Evolutionary conservation across 768 basidiomycete species (phyloP).

Genomic region (Cantharellus cinnabarinus): DNA sequence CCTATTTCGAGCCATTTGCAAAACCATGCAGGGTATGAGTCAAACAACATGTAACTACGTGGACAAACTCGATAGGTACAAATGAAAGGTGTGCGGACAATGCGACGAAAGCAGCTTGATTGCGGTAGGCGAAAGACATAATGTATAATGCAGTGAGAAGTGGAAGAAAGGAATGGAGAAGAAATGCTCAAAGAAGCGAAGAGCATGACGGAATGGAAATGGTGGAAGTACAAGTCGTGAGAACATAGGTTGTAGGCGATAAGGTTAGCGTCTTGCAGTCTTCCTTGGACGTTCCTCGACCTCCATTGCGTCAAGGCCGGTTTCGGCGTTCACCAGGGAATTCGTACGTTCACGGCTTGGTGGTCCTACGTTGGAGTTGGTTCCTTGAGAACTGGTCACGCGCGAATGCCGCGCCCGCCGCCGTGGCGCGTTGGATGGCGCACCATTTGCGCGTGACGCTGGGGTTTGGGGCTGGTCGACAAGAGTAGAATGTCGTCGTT

Average conservation of each 20-base stretch:
- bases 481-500: not conserved
- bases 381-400: not conserved
- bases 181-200: not conserved
- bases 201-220: not conserved
- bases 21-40: too few species aligned
- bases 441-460: not conserved
- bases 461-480: constrained; percentile 1
- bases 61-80: too few species aligned
- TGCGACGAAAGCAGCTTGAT: too few species aligned
- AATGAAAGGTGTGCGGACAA: too few species aligned
- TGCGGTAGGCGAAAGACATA: too few species aligned
- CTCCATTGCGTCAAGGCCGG: not conserved
- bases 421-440: not conserved
- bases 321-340: not conserved
- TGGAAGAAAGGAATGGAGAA: not conserved
- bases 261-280: not conserved
- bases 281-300: not conserved
- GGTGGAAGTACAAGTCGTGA: not conserved
- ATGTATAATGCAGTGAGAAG: not conserved
- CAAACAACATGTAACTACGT: too few species aligned
- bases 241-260: not conserved
- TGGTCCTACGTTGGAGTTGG: not conserved
- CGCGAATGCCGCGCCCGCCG: not conserved
- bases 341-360: not conserved
- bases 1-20: too few species aligned